phyloP scores from a whole-genome alignment of 148 eudicot genomes.

The Selenicereus undatus region DNA sequence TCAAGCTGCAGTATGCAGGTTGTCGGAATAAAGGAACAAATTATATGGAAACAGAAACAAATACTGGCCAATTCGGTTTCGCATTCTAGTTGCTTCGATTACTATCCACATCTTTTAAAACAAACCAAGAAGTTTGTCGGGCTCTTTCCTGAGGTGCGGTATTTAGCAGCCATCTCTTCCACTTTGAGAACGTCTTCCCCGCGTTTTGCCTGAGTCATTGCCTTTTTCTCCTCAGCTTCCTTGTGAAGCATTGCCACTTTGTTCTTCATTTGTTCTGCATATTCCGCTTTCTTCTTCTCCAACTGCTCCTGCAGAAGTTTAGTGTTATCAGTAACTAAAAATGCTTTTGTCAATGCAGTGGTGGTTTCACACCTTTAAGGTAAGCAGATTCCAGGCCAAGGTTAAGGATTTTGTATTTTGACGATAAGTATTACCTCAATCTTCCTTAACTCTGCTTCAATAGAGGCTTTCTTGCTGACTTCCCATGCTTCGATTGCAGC shows the following conservation, averaged over 20 bases:
- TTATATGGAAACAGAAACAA: conserved; percentile 13
- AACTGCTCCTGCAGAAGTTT: conserved; percentile 52
- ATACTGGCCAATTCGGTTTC: conserved; percentile 9
- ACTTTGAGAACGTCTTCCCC: conserved; percentile 74
- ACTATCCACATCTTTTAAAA: conserved; percentile 34
- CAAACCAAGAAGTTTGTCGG: conserved; percentile 70
- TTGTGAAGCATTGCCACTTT: conserved; percentile 62
- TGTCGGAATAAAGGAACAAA: conserved; percentile 13
- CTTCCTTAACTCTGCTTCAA: conserved; percentile 68
- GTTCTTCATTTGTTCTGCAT: conserved; percentile 75
- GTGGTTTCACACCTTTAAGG: background rate
- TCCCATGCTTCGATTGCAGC: conserved; percentile 75
- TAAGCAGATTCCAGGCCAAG: background rate
- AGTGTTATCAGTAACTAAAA: background rate
- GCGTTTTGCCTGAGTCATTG: conserved; percentile 58
- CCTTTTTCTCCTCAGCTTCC: conserved; percentile 71
- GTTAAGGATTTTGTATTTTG: background rate
- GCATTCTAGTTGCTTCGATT: background rate
- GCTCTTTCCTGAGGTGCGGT: conserved; percentile 64
- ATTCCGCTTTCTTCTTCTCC: conserved; percentile 85
- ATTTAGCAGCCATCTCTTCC: conserved; percentile 74
- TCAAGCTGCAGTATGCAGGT: background rate
- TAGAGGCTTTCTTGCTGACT: conserved; percentile 71
- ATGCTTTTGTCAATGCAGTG: background rate
- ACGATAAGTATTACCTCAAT: conserved; percentile 51